Evolutionary conservation across 192 early-diverging fungal genomes (phyloP).

Genomic region (Phycomyces nitens): DNA sequence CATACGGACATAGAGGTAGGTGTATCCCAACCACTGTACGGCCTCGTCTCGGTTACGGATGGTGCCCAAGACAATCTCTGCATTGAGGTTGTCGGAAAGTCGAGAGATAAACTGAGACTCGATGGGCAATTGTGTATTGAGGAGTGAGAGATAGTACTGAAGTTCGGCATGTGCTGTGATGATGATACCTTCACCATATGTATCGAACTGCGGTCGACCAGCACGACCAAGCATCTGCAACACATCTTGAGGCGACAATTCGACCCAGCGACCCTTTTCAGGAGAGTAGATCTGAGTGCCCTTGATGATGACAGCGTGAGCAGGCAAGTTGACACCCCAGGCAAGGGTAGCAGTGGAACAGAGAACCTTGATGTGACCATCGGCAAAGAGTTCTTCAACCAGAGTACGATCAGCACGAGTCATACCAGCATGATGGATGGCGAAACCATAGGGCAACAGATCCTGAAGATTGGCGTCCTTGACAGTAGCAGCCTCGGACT

Average conservation of each 20-base stretch:
- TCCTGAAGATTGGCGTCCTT: constrained; percentile 86
- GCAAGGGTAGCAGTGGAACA: constrained; percentile 96
- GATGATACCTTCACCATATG: constrained; percentile 93
- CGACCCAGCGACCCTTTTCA: constrained; percentile 93
- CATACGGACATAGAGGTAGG: constrained; percentile 97
- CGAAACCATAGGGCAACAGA: constrained; percentile 92
- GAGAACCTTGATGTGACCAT: constrained; percentile 87
- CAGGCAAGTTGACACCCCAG: constrained; percentile 99
- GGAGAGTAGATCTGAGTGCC: constrained; percentile 97
- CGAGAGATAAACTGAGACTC: constrained; percentile 90
- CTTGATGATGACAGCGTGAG: constrained; percentile 97
- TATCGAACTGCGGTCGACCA: constrained; percentile 95
- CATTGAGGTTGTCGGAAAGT: constrained; percentile 91
- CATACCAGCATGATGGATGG: constrained; percentile 97
- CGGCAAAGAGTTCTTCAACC: constrained; percentile 91
- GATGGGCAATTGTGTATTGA: constrained; percentile 96
- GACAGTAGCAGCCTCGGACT: constrained; percentile 71
- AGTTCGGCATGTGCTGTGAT: constrained; percentile 92
- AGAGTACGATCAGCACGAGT: constrained; percentile 82
- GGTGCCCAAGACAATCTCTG: constrained; percentile 92
- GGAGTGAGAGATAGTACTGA: constrained; percentile 90
- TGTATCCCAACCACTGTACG: constrained; percentile 92
- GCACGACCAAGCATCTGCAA: constrained; percentile 98
- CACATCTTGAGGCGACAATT: constrained; percentile 93
- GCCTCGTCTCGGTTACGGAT: constrained; percentile 91